A percentile compares a stretch with the other conserved stretches of the same genome.
phyloP scores from a whole-genome alignment of 2,329 filamentous ascomycete genomes.

The Fusarium phyllophilum region DNA sequence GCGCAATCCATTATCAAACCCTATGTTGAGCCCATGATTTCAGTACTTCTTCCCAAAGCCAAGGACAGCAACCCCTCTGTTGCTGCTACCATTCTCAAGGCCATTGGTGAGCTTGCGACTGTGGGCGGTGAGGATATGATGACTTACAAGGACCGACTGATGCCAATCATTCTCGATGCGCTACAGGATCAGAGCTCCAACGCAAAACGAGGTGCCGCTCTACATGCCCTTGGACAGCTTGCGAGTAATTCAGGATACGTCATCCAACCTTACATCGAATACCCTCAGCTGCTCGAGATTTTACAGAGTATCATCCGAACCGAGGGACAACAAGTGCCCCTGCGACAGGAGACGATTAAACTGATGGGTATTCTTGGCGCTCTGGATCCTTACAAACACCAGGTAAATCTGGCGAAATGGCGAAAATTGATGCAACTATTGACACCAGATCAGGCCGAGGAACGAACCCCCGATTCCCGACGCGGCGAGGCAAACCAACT shows the following conservation, averaged over 20 bases:
- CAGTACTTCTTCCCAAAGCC: constrained; percentile 93
- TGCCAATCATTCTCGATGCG: constrained; percentile 55
- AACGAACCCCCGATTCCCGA: constrained; percentile 82
- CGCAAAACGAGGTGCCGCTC: constrained; percentile 87
- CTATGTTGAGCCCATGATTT: constrained; percentile 96
- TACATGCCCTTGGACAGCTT: constrained; percentile 90
- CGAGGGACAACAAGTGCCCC: constrained; percentile 82
- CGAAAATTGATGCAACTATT: not conserved
- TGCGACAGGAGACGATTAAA: constrained; percentile 95
- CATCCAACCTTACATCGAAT: constrained; percentile 94
- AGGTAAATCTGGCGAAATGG: constrained; percentile 56
- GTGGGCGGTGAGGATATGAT: constrained; percentile 96
- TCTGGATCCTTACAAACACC: constrained; percentile 94
- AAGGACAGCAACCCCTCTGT: constrained; percentile 86
- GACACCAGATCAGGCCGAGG: constrained; percentile 76
- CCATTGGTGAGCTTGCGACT: constrained; percentile 91
- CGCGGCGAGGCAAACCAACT: constrained; percentile 71
- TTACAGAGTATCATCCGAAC: constrained; percentile 94
- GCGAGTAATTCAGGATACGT: constrained; percentile 98
- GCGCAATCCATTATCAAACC: constrained; percentile 93
- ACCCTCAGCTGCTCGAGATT: constrained; percentile 91
- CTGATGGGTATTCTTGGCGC: constrained; percentile 95
- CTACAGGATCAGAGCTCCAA: constrained; percentile 94
- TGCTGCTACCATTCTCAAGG: constrained; percentile 92
- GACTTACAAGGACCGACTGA: constrained; percentile 88